These are phyloP conservation scores for Linnemannia exigua DNA, from an alignment of 192 early-diverging fungal genomes.

Conservation along the genomic window DNA sequence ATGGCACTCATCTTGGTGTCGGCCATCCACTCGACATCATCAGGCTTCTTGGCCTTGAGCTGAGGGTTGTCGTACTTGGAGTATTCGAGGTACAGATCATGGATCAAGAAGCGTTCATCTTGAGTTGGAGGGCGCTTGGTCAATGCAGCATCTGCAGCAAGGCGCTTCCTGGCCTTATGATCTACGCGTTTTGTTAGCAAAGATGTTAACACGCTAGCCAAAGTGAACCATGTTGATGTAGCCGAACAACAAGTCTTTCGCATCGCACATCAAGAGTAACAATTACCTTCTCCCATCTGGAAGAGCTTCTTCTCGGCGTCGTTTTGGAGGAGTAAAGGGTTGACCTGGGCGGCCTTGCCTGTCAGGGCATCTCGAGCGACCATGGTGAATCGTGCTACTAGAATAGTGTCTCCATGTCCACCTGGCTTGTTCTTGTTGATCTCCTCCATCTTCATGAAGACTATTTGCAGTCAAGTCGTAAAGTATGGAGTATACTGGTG, in stretches of 20 bases:
- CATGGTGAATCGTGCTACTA: conserved; percentile 91
- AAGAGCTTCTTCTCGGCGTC: conserved; percentile 82
- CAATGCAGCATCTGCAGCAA: conserved; percentile 63
- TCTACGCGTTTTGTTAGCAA: conserved; percentile 28
- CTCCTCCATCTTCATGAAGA: conserved; percentile 76
- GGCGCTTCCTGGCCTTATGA: conserved; percentile 67
- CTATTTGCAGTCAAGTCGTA: conserved; percentile 25
- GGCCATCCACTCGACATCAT: conserved; percentile 77
- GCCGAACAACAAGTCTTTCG: neutral
- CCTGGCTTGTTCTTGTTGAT: conserved; percentile 43
- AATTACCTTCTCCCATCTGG: conserved; percentile 72
- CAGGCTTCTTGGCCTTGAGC: conserved; percentile 53
- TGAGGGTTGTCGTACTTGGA: conserved; percentile 68
- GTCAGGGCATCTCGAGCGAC: conserved; percentile 83
- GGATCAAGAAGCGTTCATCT: conserved; percentile 84
- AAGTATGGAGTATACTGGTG: too few relatives aligned
- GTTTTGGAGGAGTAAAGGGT: conserved; percentile 78
- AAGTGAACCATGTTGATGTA: neutral
- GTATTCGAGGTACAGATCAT: conserved; percentile 82
- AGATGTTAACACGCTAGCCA: neutral
- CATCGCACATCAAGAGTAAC: neutral
- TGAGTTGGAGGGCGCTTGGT: conserved; percentile 79
- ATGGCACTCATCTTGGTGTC: conserved; percentile 82
- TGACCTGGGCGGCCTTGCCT: conserved; percentile 77
- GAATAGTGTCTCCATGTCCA: conserved; percentile 63